phyloP scores from a whole-genome alignment of 495 filamentous ascomycete genomes.

The Chaetomium cochliodes region DNA sequence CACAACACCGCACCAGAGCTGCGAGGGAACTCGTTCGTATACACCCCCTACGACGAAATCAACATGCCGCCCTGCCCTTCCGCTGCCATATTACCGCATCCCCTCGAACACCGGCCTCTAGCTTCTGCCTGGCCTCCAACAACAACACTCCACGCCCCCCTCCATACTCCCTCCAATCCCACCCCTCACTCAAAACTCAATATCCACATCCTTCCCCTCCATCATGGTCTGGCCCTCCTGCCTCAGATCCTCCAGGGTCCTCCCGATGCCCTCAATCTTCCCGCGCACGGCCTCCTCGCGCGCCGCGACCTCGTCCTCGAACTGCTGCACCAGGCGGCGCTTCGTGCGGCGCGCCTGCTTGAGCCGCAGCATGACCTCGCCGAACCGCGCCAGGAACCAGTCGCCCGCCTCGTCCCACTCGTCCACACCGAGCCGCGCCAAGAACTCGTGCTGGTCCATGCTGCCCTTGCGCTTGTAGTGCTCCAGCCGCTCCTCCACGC shows the following conservation, averaged over 20 bases:
- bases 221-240: constrained; percentile 58
- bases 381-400: constrained; percentile 70
- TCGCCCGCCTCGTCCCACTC: constrained; percentile 87
- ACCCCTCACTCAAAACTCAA: constrained; percentile 34
- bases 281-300: constrained; percentile 53
- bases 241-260: constrained; percentile 55
- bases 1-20: background rate
- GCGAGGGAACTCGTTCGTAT: constrained; percentile 4
- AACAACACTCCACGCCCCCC: background rate
- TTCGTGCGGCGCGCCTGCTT: constrained; percentile 63
- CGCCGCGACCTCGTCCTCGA: constrained; percentile 63
- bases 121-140: background rate
- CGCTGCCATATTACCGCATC: background rate
- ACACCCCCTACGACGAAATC: constrained; percentile 7
- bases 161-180: background rate
- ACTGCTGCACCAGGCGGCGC: constrained; percentile 60
- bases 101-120: background rate
- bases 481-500: constrained; percentile 45
- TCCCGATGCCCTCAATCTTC: constrained; percentile 54
- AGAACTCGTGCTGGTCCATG: constrained; percentile 59
- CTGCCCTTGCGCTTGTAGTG: constrained; percentile 40
- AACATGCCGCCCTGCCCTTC: constrained; percentile 5
- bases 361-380: constrained; percentile 59
- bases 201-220: constrained; percentile 48
- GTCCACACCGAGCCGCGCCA: constrained; percentile 59